Conservation (phyloP, 2,329 filamentous ascomycete genomes). For the Colletotrichum sp. region DNA sequence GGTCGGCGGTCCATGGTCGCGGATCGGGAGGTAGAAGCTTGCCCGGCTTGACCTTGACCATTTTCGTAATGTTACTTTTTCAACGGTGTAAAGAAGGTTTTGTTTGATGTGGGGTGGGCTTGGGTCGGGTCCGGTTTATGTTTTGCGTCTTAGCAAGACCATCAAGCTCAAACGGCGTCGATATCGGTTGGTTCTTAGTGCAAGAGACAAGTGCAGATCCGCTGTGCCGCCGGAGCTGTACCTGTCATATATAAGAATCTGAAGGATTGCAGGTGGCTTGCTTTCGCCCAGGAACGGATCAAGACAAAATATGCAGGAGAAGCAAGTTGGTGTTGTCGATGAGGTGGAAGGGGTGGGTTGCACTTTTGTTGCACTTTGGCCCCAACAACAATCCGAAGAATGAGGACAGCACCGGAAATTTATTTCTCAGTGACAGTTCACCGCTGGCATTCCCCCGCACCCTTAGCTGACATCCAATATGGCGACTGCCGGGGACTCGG, state of each 20-base stretch:
- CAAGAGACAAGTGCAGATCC: neutral
- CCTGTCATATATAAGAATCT: neutral
- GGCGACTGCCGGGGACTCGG: neutral
- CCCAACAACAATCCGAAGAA: neutral
- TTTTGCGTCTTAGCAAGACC: neutral
- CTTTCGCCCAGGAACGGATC: neutral
- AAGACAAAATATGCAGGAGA: neutral
- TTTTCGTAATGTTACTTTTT: neutral
- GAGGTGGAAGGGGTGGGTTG: neutral
- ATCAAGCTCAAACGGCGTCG: neutral
- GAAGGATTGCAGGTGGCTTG: slow-evolving; percentile 1
- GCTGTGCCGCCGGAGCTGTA: neutral
- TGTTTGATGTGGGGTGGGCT: neutral
- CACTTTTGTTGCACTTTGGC: neutral
- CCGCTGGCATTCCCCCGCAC: slow-evolving; percentile 5
- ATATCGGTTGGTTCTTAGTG: neutral
- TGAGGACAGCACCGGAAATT: neutral
- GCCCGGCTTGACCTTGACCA: slow-evolving; percentile 18
- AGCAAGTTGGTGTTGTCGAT: neutral
- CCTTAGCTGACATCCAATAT: neutral
- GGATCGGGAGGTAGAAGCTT: slow-evolving; percentile 29
- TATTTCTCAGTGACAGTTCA: neutral
- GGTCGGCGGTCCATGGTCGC: slow-evolving; percentile 41
- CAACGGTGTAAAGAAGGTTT: neutral
- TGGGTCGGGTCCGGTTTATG: neutral